phyloP scores from a whole-genome alignment of 106 monocot genomes.

The Dendrobium officinale region DNA sequence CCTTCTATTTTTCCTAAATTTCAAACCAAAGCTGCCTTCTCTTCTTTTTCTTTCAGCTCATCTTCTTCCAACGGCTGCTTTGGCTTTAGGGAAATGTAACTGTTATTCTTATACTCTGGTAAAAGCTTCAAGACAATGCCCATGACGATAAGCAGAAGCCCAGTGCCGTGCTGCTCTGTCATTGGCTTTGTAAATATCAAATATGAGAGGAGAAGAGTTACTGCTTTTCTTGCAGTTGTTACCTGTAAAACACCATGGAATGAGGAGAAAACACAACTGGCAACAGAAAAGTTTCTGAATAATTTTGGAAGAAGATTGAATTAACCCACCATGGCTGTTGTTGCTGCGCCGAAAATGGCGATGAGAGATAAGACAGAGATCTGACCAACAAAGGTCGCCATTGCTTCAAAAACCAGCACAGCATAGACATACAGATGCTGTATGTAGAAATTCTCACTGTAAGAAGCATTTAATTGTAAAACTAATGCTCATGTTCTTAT shows the following conservation, averaged over 20 bases:
- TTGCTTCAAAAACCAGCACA: conserved; percentile 76
- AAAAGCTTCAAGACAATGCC: conserved; percentile 54
- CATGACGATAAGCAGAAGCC: conserved; percentile 56
- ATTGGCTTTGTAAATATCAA: conserved; percentile 60
- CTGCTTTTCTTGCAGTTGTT: conserved; percentile 56
- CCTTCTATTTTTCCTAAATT: background rate
- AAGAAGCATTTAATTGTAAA: background rate
- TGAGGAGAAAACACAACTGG: background rate
- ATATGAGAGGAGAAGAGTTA: conserved; percentile 53
- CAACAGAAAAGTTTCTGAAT: background rate
- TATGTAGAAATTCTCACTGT: background rate
- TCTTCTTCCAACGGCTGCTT: background rate
- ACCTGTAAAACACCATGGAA: conserved; percentile 14
- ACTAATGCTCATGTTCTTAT: too few relatives aligned
- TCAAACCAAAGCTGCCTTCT: background rate
- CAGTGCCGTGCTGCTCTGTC: conserved; percentile 52
- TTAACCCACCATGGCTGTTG: conserved; percentile 69
- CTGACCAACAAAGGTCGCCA: conserved; percentile 83
- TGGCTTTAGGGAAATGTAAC: conserved; percentile 1
- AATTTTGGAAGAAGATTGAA: background rate
- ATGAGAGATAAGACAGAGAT: conserved; percentile 83
- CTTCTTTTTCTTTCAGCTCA: background rate
- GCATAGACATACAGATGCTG: conserved; percentile 77
- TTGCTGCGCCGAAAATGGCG: conserved; percentile 83
- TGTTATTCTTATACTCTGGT: conserved; percentile 23